Percentiles rank a stretch among this genome's conserved stretches.
These are phyloP conservation scores for Populus hybrid DNA, from an alignment of 441 rosid genomes.

Conservation along the genomic window DNA sequence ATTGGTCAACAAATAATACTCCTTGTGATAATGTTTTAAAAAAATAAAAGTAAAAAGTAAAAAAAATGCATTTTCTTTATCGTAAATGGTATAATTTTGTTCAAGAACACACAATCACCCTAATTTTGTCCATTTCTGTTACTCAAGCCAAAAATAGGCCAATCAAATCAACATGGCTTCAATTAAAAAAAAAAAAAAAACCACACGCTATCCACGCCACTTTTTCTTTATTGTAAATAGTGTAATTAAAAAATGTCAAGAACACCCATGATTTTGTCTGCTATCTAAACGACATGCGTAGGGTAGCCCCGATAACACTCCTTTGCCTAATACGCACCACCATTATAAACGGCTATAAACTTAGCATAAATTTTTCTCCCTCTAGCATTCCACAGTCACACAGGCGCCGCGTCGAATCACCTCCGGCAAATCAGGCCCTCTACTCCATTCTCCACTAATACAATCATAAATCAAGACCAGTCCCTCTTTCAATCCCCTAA, in stretches of 20 bases:
- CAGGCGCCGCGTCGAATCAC: conserved; percentile 72
- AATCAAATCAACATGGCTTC: too few species aligned
- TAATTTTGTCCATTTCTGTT: too few species aligned
- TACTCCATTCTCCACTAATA: conserved; percentile 57
- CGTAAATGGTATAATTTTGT: too few species aligned
- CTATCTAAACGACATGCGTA: conserved; percentile 19
- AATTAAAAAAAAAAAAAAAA: neutral
- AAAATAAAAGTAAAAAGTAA: too few species aligned
- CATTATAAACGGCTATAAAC: neutral
- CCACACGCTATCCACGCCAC: neutral
- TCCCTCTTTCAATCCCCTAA: conserved; percentile 52
- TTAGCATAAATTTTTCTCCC: neutral
- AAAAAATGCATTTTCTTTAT: too few species aligned
- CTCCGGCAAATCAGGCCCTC: conserved; percentile 69
- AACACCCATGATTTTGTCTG: conserved; percentile 26
- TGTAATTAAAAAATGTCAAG: conserved; percentile 1
- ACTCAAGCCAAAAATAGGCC: too few species aligned
- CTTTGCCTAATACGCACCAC: neutral
- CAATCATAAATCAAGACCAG: conserved; percentile 62
- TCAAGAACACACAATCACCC: too few species aligned
- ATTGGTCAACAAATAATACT: too few species aligned
- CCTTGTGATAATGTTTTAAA: too few species aligned
- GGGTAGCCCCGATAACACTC: neutral
- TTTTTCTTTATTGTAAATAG: conserved; percentile 13
- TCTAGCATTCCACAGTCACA: conserved; percentile 55